Conservation (phyloP, 1,284 basidiomycete genomes). For the Pterula multifida region DNA sequence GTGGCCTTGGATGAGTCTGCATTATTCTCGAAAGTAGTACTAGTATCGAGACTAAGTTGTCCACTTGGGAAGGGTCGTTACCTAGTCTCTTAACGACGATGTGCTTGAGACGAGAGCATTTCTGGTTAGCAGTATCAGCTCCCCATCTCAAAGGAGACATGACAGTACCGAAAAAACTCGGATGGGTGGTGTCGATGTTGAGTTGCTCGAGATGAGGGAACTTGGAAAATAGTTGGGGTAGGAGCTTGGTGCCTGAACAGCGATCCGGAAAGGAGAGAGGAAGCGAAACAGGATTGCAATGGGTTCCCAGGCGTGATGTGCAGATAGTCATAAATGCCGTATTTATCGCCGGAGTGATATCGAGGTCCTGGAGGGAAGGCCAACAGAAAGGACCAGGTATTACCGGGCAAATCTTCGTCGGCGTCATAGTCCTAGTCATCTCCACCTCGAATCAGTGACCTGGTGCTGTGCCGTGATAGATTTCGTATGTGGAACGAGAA, state of each 20-base stretch:
- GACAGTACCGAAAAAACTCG: background rate
- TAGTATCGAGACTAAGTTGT: background rate
- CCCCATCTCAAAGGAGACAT: background rate
- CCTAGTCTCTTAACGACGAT: background rate
- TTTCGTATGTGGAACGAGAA: background rate
- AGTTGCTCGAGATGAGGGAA: background rate
- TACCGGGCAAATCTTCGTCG: no score
- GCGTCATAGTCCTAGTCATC: no score
- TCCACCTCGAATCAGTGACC: no score
- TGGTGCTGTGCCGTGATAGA: no score
- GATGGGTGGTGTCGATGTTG: background rate
- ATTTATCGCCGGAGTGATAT: background rate
- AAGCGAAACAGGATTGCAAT: background rate
- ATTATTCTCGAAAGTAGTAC: background rate
- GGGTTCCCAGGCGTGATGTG: background rate
- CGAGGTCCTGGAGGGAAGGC: background rate
- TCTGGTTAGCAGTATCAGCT: background rate
- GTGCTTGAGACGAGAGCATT: background rate
- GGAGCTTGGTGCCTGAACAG: background rate
- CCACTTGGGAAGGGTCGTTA: background rate
- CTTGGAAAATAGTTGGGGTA: background rate
- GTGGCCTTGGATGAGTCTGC: background rate
- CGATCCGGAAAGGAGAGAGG: background rate
- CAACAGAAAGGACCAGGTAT: background rate
- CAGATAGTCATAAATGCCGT: background rate